A percentile compares a stretch with the other conserved stretches of the same genome.
phyloP scores from a whole-genome alignment of 2,329 filamentous ascomycete species.

The Metarhizium rileyi region DNA sequence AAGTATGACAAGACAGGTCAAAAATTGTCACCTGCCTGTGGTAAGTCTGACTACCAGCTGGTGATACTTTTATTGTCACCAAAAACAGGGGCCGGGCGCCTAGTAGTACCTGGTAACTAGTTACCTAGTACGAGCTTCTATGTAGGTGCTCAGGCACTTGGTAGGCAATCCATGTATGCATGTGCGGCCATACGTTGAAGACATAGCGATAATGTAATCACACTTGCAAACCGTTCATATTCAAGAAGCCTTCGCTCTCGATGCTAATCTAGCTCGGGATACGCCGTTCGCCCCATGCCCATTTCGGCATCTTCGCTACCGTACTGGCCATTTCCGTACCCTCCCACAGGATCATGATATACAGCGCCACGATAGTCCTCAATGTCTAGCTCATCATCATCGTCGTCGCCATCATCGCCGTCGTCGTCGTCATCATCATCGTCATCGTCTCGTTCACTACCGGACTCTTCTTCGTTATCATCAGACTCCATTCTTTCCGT shows the following conservation, averaged over 20 bases:
- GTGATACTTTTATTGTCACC: too few relatives aligned
- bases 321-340: conserved; percentile 1
- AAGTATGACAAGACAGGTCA: too few relatives aligned
- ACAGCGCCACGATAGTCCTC: conserved; percentile 18
- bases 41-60: too few relatives aligned
- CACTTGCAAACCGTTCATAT: too few relatives aligned
- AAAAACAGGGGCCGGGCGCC: too few relatives aligned
- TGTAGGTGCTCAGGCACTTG: too few relatives aligned
- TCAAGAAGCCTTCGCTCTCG: neutral
- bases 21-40: too few relatives aligned
- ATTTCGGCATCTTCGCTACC: conserved; percentile 9
- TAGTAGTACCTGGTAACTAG: too few relatives aligned
- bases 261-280: conserved; percentile 12
- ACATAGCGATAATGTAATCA: too few relatives aligned
- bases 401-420: conserved; percentile 18
- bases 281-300: conserved; percentile 3
- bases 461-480: conserved; percentile 15
- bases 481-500: conserved; percentile 4
- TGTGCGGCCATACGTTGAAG: too few relatives aligned
- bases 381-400: conserved; percentile 16
- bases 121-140: too few relatives aligned
- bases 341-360: conserved; percentile 7
- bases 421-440: conserved; percentile 15
- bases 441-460: conserved; percentile 11
- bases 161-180: too few relatives aligned